A percentile compares a stretch with the other conserved stretches of the same genome.
Conservation (phyloP, 192 early-diverging fungal genomes). For the Diversispora eburnea region DNA sequence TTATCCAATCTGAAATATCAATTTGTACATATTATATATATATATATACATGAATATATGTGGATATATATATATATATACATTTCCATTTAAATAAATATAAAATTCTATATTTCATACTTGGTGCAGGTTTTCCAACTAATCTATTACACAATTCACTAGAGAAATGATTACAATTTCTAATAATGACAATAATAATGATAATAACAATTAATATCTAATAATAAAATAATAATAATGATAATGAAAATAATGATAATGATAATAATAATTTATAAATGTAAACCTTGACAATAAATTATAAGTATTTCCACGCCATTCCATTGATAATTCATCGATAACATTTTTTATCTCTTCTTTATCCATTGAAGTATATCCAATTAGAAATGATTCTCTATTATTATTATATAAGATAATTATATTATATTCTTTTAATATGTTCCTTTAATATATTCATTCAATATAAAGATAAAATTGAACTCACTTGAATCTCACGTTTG, state of each 20-base stretch:
- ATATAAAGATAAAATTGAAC: not conserved
- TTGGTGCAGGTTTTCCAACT: constrained; percentile 22
- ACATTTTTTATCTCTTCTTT: constrained; percentile 18
- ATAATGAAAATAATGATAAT: too few relatives aligned
- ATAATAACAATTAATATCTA: too few relatives aligned
- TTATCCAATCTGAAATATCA: constrained; percentile 40
- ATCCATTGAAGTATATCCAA: constrained; percentile 16
- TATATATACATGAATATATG: not conserved
- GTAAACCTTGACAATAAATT: constrained; percentile 21
- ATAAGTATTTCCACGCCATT: constrained; percentile 24
- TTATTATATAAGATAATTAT: not conserved
- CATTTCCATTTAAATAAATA: not conserved
- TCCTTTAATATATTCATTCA: not conserved
- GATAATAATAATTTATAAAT: not conserved
- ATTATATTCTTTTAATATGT: not conserved
- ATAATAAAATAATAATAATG: too few relatives aligned
- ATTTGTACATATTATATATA: not conserved
- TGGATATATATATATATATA: not conserved
- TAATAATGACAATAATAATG: not conserved
- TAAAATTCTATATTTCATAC: constrained; percentile 7
- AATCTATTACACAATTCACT: constrained; percentile 14
- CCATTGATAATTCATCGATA: constrained; percentile 18
- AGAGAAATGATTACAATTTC: constrained; percentile 29
- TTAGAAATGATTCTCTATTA: constrained; percentile 18
- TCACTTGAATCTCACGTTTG: constrained; percentile 44